Evolutionary conservation across 495 filamentous ascomycete genomes (phyloP), one percentile per base, ranked within the genome.

Genomic region (Penicillium herquei): DNA sequence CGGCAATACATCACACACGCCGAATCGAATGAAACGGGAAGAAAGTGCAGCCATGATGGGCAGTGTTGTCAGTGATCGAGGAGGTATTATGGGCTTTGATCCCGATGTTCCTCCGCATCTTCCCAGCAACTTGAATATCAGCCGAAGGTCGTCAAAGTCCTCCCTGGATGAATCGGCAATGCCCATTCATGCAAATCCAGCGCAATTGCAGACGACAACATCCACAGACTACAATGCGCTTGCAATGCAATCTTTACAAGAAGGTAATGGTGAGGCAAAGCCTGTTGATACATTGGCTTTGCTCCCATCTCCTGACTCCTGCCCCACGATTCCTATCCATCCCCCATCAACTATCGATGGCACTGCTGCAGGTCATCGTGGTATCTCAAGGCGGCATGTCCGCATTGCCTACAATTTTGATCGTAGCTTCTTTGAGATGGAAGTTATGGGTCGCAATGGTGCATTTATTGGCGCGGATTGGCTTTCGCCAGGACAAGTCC

Each of bases 361-460:
- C 46, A 85, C 74, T 46, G 87, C 87, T 50, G 85, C 83, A 21
- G 76, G 78, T 3, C 76, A 84, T 41, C 82, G 81, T 50, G 75
- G 77, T 12, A 97, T 98, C 35, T 96, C 92, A 6, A 82, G 93
- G 39, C 79, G 88, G 64, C 94, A 98, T 69, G 82, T 92, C 35
- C 87, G 84, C 63, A 92, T 98, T 50, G 71, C 83, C 11, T 98
- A 90, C 69, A 92, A 93, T 62, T 85, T 85, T 55, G 80, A 85
- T 17, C 81, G 80, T 56, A 81, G 85, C 51, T 68, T 86, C 12
- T 98, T 92, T 56, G 87, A 95, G 64, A 83, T 94, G 61, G 78
- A 87, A 39, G 84, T 95, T 3, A 74, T 93, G 62, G 91, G 93
- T 49, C 83, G 86, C 59, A 97, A 96, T 65, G 91, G 91, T 32